These are phyloP conservation scores for Fusarium neocosmosporiellum DNA, from an alignment of 2,329 filamentous ascomycete species.

Conservation along the genomic window DNA sequence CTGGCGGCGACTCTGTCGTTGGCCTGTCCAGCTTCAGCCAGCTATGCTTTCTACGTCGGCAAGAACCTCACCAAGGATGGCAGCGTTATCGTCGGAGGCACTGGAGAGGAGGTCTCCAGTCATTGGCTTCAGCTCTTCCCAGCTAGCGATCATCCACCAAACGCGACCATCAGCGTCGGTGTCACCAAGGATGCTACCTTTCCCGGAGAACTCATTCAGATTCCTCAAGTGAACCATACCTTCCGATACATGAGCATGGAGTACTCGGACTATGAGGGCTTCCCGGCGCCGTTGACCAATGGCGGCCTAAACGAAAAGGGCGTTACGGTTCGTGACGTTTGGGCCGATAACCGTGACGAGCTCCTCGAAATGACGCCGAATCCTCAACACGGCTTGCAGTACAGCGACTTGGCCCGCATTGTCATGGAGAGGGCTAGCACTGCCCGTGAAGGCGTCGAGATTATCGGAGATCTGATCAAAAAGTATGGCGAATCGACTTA, in stretches of 20 bases:
- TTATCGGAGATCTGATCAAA: constrained; percentile 30
- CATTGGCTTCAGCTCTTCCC: constrained; percentile 60
- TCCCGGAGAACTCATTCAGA: constrained; percentile 37
- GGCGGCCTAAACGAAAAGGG: constrained; percentile 39
- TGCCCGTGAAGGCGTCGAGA: constrained; percentile 35
- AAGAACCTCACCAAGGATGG: constrained; percentile 56
- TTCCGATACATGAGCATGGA: constrained; percentile 41
- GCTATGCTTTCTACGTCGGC: constrained; percentile 61
- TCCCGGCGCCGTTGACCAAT: constrained; percentile 36
- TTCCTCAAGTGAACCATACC: constrained; percentile 37
- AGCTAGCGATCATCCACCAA: constrained; percentile 52
- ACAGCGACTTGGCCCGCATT: constrained; percentile 39
- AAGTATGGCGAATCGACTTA: constrained; percentile 38
- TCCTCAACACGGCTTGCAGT: constrained; percentile 36
- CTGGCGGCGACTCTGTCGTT: constrained; percentile 24
- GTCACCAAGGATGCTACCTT: constrained; percentile 35
- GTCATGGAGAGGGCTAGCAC: constrained; percentile 37
- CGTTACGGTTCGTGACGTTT: constrained; percentile 37
- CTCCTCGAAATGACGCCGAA: constrained; percentile 38
- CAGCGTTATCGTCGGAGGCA: constrained; percentile 57
- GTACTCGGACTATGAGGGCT: constrained; percentile 40
- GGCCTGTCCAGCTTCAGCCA: constrained; percentile 38
- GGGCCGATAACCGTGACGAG: constrained; percentile 39
- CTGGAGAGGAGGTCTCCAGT: constrained; percentile 59
- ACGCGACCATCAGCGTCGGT: constrained; percentile 51